A percentile compares a stretch with the other conserved stretches of the same genome.
Conservation (phyloP, 345 rosid species). For the Laguncularia racemosa region DNA sequence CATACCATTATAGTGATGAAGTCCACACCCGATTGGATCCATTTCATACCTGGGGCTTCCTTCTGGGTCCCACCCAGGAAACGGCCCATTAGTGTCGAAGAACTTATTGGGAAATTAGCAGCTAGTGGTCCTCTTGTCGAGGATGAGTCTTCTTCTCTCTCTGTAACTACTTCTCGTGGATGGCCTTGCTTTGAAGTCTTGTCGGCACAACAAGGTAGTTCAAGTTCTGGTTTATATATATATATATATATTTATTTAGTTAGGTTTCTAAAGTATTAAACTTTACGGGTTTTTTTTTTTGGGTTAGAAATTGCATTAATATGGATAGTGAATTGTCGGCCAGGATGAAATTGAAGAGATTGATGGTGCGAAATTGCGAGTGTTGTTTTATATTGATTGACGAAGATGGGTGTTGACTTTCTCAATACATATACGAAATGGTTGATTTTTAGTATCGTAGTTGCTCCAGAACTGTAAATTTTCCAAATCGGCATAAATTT, state of each 20-base stretch:
- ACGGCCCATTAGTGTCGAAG: slow-evolving; percentile 8
- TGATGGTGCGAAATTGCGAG: too few species aligned
- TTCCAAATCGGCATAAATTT: too few species aligned
- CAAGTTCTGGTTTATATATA: not conserved
- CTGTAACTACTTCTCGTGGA: slow-evolving; percentile 25
- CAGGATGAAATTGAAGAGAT: too few species aligned
- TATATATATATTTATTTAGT: not conserved
- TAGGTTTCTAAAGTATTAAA: not conserved
- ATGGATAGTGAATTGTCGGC: too few species aligned
- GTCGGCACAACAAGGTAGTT: slow-evolving; percentile 13
- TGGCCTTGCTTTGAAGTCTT: slow-evolving; percentile 28
- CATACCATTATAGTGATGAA: slow-evolving; percentile 21
- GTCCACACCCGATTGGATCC: slow-evolving; percentile 50
- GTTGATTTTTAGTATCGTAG: too few species aligned
- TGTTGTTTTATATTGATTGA: too few species aligned
- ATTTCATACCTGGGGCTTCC: slow-evolving; percentile 40
- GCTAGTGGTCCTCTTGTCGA: slow-evolving; percentile 10
- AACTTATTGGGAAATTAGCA: slow-evolving; percentile 15
- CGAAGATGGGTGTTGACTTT: too few species aligned
- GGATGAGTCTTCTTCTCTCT: slow-evolving; percentile 21
- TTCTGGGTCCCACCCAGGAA: slow-evolving; percentile 38
- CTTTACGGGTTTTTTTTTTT: too few species aligned
- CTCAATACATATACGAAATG: too few species aligned
- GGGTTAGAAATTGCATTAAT: too few species aligned
- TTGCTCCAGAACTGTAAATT: too few species aligned